Conservation (phyloP, 352 stramenopile genomes). For the Globisporangium lucens region DNA sequence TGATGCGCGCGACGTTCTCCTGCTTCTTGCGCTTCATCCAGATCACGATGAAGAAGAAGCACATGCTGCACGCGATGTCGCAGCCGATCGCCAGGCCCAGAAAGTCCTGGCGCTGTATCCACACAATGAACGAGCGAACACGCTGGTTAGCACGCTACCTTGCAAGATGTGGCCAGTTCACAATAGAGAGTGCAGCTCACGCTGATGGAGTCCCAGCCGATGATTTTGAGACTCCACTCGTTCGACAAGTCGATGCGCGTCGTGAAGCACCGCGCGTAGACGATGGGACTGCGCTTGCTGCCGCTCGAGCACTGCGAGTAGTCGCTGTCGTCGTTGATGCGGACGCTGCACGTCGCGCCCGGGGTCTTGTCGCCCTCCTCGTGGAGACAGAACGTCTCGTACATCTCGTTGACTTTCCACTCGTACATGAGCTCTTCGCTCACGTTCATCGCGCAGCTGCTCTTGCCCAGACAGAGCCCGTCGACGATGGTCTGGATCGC, state of each 20-base stretch:
- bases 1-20: constrained; percentile 53
- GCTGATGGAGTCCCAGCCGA: constrained; percentile 79
- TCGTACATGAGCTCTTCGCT: constrained; percentile 50
- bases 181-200: constrained; percentile 24
- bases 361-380: constrained; percentile 27
- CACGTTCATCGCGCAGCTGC: constrained; percentile 63
- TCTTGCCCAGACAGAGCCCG: constrained; percentile 65
- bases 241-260: constrained; percentile 72
- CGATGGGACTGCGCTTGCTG: constrained; percentile 49
- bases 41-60: constrained; percentile 63
- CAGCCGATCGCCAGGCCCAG: constrained; percentile 63
- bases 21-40: constrained; percentile 78
- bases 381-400: constrained; percentile 33
- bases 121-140: background rate
- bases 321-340: constrained; percentile 52
- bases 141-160: background rate
- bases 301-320: constrained; percentile 41
- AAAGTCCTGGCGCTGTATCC: constrained; percentile 55
- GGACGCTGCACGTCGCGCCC: constrained; percentile 37
- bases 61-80: constrained; percentile 63
- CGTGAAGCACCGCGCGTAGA: constrained; percentile 72
- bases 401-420: constrained; percentile 50
- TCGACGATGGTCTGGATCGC: constrained; percentile 64
- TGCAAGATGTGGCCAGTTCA: too few relatives aligned
- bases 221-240: constrained; percentile 71